Percentiles rank a stretch among this genome's conserved stretches.
Evolutionary conservation across 176 grass and related monocot species (phyloP).

Genomic region (Zoysia japonica): DNA sequence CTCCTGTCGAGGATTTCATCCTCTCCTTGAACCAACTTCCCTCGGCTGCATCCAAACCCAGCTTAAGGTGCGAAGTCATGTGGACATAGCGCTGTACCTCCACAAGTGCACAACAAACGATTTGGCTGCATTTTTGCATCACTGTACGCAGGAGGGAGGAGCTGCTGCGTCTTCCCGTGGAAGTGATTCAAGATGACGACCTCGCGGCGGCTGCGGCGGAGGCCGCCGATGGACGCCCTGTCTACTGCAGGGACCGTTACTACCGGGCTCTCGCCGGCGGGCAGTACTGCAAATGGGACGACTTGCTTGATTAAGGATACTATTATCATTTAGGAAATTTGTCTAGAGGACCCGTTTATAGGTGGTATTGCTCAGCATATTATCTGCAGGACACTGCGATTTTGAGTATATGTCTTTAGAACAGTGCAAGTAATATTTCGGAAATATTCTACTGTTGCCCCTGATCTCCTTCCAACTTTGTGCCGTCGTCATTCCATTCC

Average conservation of each 20-base stretch:
- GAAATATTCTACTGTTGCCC: too few species aligned
- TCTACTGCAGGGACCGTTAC: conserved; percentile 93
- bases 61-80: conserved; percentile 49
- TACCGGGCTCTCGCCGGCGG: conserved; percentile 86
- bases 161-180: conserved; percentile 73
- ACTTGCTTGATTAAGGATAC: conserved; percentile 66
- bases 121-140: background rate
- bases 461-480: too few species aligned
- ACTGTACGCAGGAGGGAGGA: conserved; percentile 57
- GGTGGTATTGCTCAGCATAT: too few species aligned
- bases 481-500: too few species aligned
- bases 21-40: conserved; percentile 49
- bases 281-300: conserved; percentile 96
- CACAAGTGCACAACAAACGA: background rate
- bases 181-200: conserved; percentile 83
- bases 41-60: conserved; percentile 53
- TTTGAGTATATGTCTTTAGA: too few species aligned
- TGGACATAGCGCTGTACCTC: background rate
- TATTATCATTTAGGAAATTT: background rate
- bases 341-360: too few species aligned
- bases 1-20: conserved; percentile 71
- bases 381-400: too few species aligned
- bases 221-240: conserved; percentile 84
- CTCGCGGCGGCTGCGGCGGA: conserved; percentile 74
- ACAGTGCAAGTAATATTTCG: too few species aligned